Base-by-base conservation (phyloP, 768 basidiomycete species). In the Pisolithus tinctorius region DNA sequence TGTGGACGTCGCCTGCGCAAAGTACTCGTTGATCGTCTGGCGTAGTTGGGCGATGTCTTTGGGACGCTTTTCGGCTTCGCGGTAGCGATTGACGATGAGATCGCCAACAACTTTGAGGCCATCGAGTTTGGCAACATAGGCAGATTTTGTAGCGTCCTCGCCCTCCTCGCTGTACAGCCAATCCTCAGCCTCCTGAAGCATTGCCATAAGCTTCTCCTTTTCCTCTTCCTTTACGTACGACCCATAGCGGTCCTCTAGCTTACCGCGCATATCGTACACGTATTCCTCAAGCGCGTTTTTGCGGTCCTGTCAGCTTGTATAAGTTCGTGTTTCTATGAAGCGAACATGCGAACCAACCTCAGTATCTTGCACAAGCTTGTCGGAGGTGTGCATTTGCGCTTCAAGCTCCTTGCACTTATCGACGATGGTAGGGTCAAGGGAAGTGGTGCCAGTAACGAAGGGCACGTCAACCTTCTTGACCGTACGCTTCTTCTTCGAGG, bases 221-320 rank as follows among this genome's bases (percentile, higher is more conserved):
- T 98, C 95, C 11, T 73, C 67, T 0, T 82, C 45, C 62, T 86
- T 78, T 48, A 87, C 88, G 69, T 76, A 98, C 11, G 80, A 45
- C 16, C 84, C 83, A 63, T 89, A 96, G 47, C 87, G 82, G 44
- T 86, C 89, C 36, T 97, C 94, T 54, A 99, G 80, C 74, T 96
- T 95, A 69, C 81, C 75, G 37, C 93, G 88, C 63, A 79, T 93
- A 69, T 98, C 95, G 72, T 97, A 97, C 52, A 98, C 88, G 74
- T 95, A 97, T 72, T 98, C 96, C 73, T 99, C 95, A 13, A 99
- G 83, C 4, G 94, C 93, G 66, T 99, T 99, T 75, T 97, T 99
- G 69, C 90, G 84, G 70, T 98, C 90, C 92, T 95, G 14, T 30
- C 3, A 10, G 13, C 27, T 25, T 45, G 36, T 9, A 47, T 56